A percentile compares a stretch with the other conserved stretches of the same genome.
phyloP scores from a whole-genome alignment of 169 alveolate species.

The Plasmodium vivax region DNA sequence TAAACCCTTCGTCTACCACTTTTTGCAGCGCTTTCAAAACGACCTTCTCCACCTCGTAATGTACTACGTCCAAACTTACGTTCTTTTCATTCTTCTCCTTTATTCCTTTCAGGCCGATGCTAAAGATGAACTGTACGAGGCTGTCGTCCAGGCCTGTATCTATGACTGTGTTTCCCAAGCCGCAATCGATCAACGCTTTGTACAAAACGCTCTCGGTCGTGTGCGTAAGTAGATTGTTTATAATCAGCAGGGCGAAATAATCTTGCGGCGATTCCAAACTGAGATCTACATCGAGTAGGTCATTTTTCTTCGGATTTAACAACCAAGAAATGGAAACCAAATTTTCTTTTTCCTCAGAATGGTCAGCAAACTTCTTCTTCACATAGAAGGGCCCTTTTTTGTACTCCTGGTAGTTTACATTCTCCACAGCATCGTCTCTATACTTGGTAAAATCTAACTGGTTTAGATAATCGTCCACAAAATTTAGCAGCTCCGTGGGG shows the following conservation, averaged over 20 bases:
- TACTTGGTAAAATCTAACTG: slow-evolving; percentile 58
- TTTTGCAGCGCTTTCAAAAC: slow-evolving; percentile 75
- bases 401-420: slow-evolving; percentile 55
- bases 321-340: slow-evolving; percentile 61
- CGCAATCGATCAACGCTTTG: slow-evolving; percentile 58
- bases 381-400: slow-evolving; percentile 70
- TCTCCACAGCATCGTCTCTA: slow-evolving; percentile 59
- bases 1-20: slow-evolving; percentile 80
- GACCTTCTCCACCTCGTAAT: slow-evolving; percentile 77
- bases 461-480: slow-evolving; percentile 78
- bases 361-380: slow-evolving; percentile 46
- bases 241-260: slow-evolving; percentile 49
- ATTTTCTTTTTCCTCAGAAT: slow-evolving; percentile 72
- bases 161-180: slow-evolving; percentile 81
- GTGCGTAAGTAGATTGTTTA: slow-evolving; percentile 40
- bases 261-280: slow-evolving; percentile 67
- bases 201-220: slow-evolving; percentile 67
- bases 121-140: slow-evolving; percentile 39
- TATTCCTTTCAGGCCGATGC: slow-evolving; percentile 70
- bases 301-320: slow-evolving; percentile 49
- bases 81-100: slow-evolving; percentile 49
- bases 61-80: slow-evolving; percentile 28
- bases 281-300: slow-evolving; percentile 18
- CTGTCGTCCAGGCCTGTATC: slow-evolving; percentile 78
- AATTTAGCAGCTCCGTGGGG: slow-evolving; percentile 76